Evolutionary conservation across 148 eudicot species (phyloP).

Genomic region (Chenopodium quinoa): DNA sequence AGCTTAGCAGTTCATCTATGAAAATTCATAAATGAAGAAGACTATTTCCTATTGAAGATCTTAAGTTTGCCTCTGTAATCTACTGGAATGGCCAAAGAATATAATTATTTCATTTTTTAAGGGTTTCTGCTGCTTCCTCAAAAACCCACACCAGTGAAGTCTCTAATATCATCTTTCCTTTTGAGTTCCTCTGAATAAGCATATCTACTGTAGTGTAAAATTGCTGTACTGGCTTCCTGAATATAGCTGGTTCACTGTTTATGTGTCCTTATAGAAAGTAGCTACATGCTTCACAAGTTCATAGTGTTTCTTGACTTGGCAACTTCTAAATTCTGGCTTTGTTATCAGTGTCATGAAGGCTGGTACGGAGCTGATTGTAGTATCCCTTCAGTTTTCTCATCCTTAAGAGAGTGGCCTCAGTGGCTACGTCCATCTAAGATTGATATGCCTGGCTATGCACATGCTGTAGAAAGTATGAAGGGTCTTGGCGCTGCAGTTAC

Average conservation of each 20-base stretch:
- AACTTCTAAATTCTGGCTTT: conserved; percentile 20
- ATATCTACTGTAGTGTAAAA: neutral
- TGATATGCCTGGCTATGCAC: conserved; percentile 46
- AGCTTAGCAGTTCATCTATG: neutral
- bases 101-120: neutral
- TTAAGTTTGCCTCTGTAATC: conserved; percentile 2
- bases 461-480: conserved; percentile 33
- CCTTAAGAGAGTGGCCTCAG: conserved; percentile 73
- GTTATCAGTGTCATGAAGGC: conserved; percentile 67
- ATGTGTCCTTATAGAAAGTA: neutral
- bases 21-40: neutral
- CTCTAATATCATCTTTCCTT: neutral
- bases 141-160: neutral
- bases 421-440: conserved; percentile 88
- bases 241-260: neutral
- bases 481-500: conserved; percentile 60
- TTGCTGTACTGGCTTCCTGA: neutral
- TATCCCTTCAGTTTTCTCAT: conserved; percentile 69
- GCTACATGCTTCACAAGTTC: too few species aligned
- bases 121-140: neutral
- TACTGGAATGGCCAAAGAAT: conserved; percentile 1
- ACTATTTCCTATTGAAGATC: neutral
- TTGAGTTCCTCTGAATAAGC: neutral
- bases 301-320: conserved; percentile 9
- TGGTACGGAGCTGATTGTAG: conserved; percentile 99